Evolutionary conservation across 306 rosid species (phyloP).

Genomic region (Castanea crenata): DNA sequence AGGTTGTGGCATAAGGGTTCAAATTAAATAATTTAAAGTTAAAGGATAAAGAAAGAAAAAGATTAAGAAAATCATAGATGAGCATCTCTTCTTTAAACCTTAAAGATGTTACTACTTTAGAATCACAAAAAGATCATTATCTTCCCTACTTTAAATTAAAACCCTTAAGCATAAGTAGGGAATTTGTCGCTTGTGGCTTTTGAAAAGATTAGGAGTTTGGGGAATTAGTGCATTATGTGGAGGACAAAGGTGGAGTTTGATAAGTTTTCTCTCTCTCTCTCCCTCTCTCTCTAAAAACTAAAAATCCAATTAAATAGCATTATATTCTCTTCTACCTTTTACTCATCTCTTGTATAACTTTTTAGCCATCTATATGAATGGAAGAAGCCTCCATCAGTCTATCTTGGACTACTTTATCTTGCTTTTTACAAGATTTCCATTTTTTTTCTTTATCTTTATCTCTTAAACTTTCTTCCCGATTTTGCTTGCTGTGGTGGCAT

Average conservation of each 20-base stretch:
- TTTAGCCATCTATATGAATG: constrained; percentile 38
- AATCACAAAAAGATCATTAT: constrained; percentile 84
- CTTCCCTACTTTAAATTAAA: constrained; percentile 60
- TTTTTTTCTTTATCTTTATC: constrained; percentile 11
- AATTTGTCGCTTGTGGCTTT: constrained; percentile 80
- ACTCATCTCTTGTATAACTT: constrained; percentile 23
- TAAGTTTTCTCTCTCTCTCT: constrained; percentile 30
- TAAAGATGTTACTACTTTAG: constrained; percentile 82
- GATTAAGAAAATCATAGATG: constrained; percentile 53
- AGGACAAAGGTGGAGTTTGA: constrained; percentile 38
- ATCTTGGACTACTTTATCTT: constrained; percentile 35
- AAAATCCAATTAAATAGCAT: constrained; percentile 25
- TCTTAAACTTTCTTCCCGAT: constrained; percentile 16
- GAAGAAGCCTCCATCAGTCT: constrained; percentile 37
- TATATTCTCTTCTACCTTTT: constrained; percentile 30
- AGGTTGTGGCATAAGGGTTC: constrained; percentile 55
- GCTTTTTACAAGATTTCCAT: constrained; percentile 16
- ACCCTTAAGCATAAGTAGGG: constrained; percentile 70
- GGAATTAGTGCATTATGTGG: constrained; percentile 43
- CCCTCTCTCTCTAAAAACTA: constrained; percentile 3
- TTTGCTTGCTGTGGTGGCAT: constrained; percentile 27
- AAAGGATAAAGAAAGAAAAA: constrained; percentile 20
- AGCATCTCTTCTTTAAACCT: constrained; percentile 78
- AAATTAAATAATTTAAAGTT: constrained; percentile 39
- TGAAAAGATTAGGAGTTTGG: constrained; percentile 50